Evolutionary conservation across 805 yeast species (phyloP), one percentile per base, ranked within the genome.

Genomic region (Yamadazyma insecticola): DNA sequence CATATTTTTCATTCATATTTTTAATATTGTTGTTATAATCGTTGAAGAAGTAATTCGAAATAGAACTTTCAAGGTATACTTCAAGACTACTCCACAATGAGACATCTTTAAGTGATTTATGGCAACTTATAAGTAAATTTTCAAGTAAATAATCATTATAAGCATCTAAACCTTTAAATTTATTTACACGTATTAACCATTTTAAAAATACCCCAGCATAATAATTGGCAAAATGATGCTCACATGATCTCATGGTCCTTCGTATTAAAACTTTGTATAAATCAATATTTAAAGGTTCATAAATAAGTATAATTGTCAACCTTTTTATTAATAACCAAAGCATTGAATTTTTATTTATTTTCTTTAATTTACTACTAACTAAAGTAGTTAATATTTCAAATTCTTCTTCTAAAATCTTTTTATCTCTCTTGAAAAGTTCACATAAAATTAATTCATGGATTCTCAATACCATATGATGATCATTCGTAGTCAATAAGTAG

Each of bases 331-430:
- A 49, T 20, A 36, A 43, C 69, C 68, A 65, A 7, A 65, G 45
- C 10, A 59, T 44, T 5, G 67, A 51, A 40, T 66, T 63, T 39
- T 65, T 65, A 44, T 65, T 65, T 38, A 65, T 56, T 24, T 60
- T 43, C 24, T 45, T 41, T 24, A 61, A 32, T 17, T 52, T 35
- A 33, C 63, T 50, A 15, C 46, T 45, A 13, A 59, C 37, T n/a
- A 52, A 49, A 2, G 64, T 41, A 4, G 63, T 47, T 9, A 63
- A 44, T 4, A 62, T 30, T 5, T 61, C 63, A 24, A 55, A 43
- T 30, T 60, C 63, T 3, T 30, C 27, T 9, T 9, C 16, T 12
- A 44, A 24, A 16, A 50, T 29, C 9, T 21, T 20, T 9, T 23
- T 12, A 4, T 42, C 47, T 6, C 38, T 29, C 3, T 22, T 13